A percentile compares a stretch with the other conserved stretches of the same genome.
Conservation (phyloP, 257 asterid genomes). For the Cynanchum wilfordii region DNA sequence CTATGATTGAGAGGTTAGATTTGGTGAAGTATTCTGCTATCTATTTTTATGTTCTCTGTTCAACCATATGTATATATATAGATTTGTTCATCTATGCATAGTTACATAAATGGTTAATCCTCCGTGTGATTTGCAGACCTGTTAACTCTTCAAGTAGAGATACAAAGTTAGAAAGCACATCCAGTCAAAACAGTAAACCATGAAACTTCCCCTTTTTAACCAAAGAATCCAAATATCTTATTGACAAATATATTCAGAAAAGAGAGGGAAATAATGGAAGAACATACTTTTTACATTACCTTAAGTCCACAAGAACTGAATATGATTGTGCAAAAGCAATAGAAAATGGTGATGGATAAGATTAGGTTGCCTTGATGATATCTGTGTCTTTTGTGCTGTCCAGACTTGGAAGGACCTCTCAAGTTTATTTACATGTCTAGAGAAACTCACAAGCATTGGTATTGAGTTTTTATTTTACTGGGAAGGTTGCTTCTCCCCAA, state of each 20-base stretch:
- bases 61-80: neutral
- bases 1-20: constrained; percentile 14
- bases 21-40: neutral
- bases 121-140: neutral
- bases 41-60: neutral
- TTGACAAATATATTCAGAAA: neutral
- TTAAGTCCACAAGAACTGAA: neutral
- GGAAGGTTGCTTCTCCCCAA: neutral
- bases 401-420: neutral
- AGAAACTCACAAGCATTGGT: neutral
- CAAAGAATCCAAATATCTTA: constrained; percentile 9
- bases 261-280: neutral
- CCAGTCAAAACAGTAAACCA: constrained; percentile 11
- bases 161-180: neutral
- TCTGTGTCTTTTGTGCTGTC: neutral
- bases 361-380: neutral
- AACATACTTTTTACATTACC: neutral
- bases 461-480: neutral
- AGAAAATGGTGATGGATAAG: constrained; percentile 9
- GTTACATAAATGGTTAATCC: neutral
- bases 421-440: constrained; percentile 3
- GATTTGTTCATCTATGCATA: neutral
- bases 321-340: neutral
- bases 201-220: neutral
- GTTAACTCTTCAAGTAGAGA: neutral